Evolutionary conservation across 352 stramenopile genomes (phyloP), one percentile per base, ranked within the genome.

Genomic region (Phytophthora multivora): DNA sequence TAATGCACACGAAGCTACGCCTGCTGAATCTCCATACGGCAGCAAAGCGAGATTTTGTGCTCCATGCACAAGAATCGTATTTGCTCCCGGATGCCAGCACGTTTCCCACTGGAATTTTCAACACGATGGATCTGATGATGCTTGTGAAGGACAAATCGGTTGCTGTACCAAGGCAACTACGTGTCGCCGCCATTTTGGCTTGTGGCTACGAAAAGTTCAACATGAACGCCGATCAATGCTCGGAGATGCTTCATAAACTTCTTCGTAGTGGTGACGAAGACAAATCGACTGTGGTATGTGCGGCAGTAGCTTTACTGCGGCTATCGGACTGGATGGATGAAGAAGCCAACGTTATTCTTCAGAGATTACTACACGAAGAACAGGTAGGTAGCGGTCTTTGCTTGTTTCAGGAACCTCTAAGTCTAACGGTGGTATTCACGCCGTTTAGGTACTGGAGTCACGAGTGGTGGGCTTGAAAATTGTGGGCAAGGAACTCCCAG

Each of bases 271-370:
- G 41, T 2, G 69, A 81, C 1, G 82, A 90, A 67, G 86, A 95
- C 31, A 76, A 89, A 36, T 91, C 83, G 0, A 71, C 89, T 0
- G 72, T 77, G 10, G 85, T 94, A 3, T 92, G 85, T 38, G 79
- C 85, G 25, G 85, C 87, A 8, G 86, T 96, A 8, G 85, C 85
- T 3, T 59, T 93, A 10, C 51, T 96, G 2, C 77, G 82, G 4
- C 38, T 91, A 7, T 91, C 83, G 0, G 81, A 96, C 38, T 96
- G 85, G 85, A 96, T 94, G 81, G 77, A 96, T 43, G 85, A 96
- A 78, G 76, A 88, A 53, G 81, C 87, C 1, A 94, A 92, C 45
- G 26, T 94, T 15, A 72, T 92, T 55, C 71, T 96, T 16, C 87
- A 96, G 46, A 63, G 79, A 21, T 51, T 96, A 2, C 69, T 96